These are phyloP conservation scores for Trametes cinnabarina DNA, from an alignment of 768 basidiomycete species.

Conservation along the genomic window DNA sequence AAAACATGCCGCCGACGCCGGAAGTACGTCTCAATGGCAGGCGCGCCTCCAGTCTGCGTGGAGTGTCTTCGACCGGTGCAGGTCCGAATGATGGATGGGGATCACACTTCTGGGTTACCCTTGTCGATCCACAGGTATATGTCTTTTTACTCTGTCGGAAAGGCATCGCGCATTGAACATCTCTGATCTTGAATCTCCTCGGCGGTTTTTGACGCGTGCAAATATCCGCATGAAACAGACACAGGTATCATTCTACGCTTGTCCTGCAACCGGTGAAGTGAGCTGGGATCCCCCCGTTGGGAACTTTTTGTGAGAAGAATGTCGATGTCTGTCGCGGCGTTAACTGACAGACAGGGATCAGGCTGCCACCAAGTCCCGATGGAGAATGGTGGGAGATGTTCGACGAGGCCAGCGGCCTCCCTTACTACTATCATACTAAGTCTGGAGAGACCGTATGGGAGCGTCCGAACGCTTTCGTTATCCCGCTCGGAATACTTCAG, in stretches of 20 bases:
- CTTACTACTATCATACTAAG: slow-evolving; percentile 94
- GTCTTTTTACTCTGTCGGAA: slow-evolving; percentile 44
- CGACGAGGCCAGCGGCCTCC: slow-evolving; percentile 79
- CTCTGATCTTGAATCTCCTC: not conserved
- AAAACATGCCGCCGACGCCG: slow-evolving; percentile 21
- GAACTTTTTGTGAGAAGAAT: slow-evolving; percentile 69
- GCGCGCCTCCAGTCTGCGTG: slow-evolving; percentile 19
- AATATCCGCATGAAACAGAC: slow-evolving; percentile 31
- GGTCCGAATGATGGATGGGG: slow-evolving; percentile 57
- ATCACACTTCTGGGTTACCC: slow-evolving; percentile 91
- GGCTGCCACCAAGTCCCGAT: slow-evolving; percentile 76
- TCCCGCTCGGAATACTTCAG: slow-evolving; percentile 87
- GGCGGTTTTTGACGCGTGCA: slow-evolving; percentile 1
- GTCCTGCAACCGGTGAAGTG: slow-evolving; percentile 87
- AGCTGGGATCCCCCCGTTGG: slow-evolving; percentile 93
- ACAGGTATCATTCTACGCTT: slow-evolving; percentile 78
- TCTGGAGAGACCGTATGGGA: slow-evolving; percentile 92
- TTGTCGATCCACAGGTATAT: slow-evolving; percentile 85
- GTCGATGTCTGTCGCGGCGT: not conserved
- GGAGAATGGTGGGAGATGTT: slow-evolving; percentile 97
- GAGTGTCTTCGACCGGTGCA: slow-evolving; percentile 4
- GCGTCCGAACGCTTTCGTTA: slow-evolving; percentile 84
- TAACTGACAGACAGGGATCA: slow-evolving; percentile 28
- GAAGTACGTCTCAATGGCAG: slow-evolving; percentile 30
- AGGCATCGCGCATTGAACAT: not conserved